phyloP scores from a whole-genome alignment of 345 rosid species.

The Aethionema arabicum region DNA sequence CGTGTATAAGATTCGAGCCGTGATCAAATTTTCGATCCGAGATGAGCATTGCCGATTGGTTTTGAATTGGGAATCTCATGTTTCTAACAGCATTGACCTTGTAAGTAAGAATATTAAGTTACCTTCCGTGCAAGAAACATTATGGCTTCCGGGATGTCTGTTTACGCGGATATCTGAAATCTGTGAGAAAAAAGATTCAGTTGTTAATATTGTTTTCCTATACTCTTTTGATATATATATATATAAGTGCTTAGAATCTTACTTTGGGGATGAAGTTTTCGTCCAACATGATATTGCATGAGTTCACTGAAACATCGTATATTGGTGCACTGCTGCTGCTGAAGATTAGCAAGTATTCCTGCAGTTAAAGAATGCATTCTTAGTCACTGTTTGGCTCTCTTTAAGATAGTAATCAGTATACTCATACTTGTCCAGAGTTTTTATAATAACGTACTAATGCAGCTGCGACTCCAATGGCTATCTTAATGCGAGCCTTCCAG shows the following conservation, averaged over 20 bases:
- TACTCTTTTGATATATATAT: background rate
- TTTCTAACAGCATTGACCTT: background rate
- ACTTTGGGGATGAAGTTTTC: constrained; percentile 88
- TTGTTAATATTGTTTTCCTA: background rate
- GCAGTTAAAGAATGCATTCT: constrained; percentile 28
- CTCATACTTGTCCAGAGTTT: background rate
- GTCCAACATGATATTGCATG: constrained; percentile 84
- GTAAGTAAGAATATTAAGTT: background rate
- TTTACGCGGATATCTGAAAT: constrained; percentile 62
- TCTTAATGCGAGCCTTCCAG: constrained; percentile 78
- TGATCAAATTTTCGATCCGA: too few species aligned
- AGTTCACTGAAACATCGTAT: constrained; percentile 68
- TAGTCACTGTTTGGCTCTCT: background rate
- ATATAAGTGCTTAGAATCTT: background rate
- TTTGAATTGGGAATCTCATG: too few species aligned
- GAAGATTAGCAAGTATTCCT: constrained; percentile 88
- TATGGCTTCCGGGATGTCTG: constrained; percentile 36
- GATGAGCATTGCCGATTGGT: too few species aligned
- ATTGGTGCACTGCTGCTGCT: constrained; percentile 59
- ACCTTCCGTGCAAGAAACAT: constrained; percentile 57
- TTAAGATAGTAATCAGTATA: background rate
- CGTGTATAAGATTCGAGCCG: too few species aligned
- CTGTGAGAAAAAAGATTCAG: constrained; percentile 39
- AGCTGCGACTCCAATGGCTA: constrained; percentile 88
- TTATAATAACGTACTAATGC: constrained; percentile 63